Percentiles rank a stretch among this genome's conserved stretches.
Evolutionary conservation across 2,329 filamentous ascomycete species (phyloP).

Genomic region (Fusarium verrucosum): DNA sequence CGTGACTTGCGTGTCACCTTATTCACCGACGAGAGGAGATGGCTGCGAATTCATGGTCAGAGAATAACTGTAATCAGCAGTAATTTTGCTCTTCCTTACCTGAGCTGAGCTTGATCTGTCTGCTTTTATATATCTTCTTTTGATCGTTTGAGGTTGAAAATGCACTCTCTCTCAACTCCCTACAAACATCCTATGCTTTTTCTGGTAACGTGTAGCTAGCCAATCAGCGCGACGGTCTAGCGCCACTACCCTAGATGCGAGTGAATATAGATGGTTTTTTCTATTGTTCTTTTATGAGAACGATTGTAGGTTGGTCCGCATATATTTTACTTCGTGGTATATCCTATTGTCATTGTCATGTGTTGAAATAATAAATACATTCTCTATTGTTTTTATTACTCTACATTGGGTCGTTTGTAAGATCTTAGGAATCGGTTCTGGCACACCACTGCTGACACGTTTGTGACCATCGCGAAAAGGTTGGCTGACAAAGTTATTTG

Average conservation of each 20-base stretch:
- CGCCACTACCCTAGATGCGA: conserved; percentile 16
- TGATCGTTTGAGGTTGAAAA: neutral
- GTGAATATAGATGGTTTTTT: neutral
- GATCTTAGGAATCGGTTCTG: neutral
- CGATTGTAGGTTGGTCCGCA: neutral
- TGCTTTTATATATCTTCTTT: neutral
- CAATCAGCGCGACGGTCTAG: conserved; percentile 12
- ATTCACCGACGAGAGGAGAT: neutral
- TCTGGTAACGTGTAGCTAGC: neutral
- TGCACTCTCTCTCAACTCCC: neutral
- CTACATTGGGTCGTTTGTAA: too few relatives aligned
- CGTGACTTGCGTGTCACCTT: conserved; percentile 22
- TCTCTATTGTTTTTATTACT: too few relatives aligned
- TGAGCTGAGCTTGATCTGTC: neutral
- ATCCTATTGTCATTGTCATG: too few relatives aligned
- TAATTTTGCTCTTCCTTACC: neutral
- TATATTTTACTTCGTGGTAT: neutral
- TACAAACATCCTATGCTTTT: neutral
- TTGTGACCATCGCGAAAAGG: neutral
- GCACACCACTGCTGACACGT: too few relatives aligned
- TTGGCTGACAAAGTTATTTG: neutral
- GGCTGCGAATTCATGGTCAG: neutral
- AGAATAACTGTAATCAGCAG: neutral
- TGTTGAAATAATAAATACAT: too few relatives aligned
- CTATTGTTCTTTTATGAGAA: neutral